A percentile compares a stretch with the other conserved stretches of the same genome.
Conservation (phyloP, 2,329 filamentous ascomycete species). For the Xylaria arbuscula region DNA sequence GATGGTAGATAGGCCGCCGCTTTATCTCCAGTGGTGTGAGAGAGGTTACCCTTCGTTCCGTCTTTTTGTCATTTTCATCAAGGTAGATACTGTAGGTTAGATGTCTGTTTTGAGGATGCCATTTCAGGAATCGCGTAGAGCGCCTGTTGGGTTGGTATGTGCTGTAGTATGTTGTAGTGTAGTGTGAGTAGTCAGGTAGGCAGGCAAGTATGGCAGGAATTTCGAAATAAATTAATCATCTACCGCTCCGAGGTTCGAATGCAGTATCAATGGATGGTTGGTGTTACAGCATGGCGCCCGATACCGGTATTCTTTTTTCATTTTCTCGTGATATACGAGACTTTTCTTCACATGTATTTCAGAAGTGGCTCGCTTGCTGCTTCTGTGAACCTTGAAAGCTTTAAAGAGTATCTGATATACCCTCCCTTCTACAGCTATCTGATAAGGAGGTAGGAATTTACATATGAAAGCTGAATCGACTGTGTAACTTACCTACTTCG, state of each 20-base stretch:
- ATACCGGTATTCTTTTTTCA: constrained; percentile 6
- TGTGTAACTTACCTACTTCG: too few relatives aligned
- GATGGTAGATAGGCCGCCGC: constrained; percentile 2
- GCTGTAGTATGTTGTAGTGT: too few relatives aligned
- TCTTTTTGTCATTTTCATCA: background rate
- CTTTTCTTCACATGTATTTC: too few relatives aligned
- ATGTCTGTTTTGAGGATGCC: background rate
- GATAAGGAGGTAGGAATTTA: too few relatives aligned
- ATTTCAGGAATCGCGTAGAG: constrained; percentile 12
- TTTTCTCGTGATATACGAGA: too few relatives aligned
- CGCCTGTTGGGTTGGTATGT: background rate
- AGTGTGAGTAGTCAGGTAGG: too few relatives aligned
- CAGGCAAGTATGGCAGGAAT: too few relatives aligned
- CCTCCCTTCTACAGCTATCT: background rate
- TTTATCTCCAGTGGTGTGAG: constrained; percentile 17
- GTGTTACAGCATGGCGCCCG: constrained; percentile 9
- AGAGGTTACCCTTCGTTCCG: too few relatives aligned
- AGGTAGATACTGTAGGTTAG: constrained; percentile 1
- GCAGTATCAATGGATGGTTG: too few relatives aligned
- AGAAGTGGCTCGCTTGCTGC: too few relatives aligned
- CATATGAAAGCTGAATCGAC: too few relatives aligned
- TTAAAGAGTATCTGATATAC: background rate
- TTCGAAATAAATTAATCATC: background rate
- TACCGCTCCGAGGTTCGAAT: background rate
- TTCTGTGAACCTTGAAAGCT: too few relatives aligned